A percentile compares a stretch with the other conserved stretches of the same genome.
These are phyloP conservation scores for Candida insectorum DNA, from an alignment of 805 yeast species.

Conservation along the genomic window DNA sequence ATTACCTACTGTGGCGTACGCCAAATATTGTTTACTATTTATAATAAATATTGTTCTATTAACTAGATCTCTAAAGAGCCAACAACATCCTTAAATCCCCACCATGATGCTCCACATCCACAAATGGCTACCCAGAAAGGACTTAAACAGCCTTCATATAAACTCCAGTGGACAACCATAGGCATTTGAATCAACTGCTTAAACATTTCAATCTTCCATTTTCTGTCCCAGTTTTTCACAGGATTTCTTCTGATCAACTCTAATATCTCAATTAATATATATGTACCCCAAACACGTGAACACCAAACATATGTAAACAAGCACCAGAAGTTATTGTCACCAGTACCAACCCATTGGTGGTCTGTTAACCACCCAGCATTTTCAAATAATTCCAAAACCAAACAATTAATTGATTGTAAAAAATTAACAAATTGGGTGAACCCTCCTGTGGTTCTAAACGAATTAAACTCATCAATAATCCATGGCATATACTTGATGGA, in stretches of 20 bases:
- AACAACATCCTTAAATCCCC: conserved; percentile 36
- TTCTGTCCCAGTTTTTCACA: conserved; percentile 27
- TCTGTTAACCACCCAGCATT: conserved; percentile 46
- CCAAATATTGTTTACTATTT: too few relatives aligned
- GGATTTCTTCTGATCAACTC: conserved; percentile 43
- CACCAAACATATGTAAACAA: conserved; percentile 43
- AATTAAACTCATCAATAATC: conserved; percentile 37
- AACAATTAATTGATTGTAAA: conserved; percentile 38
- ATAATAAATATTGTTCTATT: neutral
- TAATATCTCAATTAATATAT: conserved; percentile 34
- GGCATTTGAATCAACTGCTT: conserved; percentile 39
- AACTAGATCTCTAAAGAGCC: conserved; percentile 27
- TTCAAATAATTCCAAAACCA: conserved; percentile 37
- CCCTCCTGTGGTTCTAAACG: conserved; percentile 11
- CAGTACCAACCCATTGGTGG: conserved; percentile 43
- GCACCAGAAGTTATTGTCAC: conserved; percentile 39
- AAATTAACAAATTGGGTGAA: conserved; percentile 29
- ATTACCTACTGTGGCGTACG: neutral
- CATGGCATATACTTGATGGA: conserved; percentile 43
- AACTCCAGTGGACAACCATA: conserved; percentile 42
- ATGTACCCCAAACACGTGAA: conserved; percentile 43
- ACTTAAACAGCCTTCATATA: conserved; percentile 40
- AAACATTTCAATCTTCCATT: conserved; percentile 35
- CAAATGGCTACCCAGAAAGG: conserved; percentile 49
- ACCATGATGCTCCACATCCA: conserved; percentile 44